Base-by-base conservation (phyloP, 2,329 filamentous ascomycete genomes). In the Calycina herbarum region DNA sequence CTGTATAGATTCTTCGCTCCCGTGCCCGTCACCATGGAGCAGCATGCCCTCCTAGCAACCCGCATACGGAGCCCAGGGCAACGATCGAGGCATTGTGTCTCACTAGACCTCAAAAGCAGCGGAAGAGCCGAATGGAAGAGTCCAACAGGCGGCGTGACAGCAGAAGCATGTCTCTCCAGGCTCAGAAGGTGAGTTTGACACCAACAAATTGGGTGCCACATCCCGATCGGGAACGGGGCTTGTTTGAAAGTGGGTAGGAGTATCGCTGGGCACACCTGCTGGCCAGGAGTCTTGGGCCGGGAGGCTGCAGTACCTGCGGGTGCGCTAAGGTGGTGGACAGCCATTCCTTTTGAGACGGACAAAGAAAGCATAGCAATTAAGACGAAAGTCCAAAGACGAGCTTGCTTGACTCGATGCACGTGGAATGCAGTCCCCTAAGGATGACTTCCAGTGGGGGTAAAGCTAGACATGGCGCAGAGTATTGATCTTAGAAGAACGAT, bases 401-500 rank as follows among this genome's bases (percentile, higher is more conserved):
- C 54, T 79, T 78, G 75, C 78, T 80, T 79, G 82, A 85, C 82
- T 85, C 82, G 82, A 82, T 81, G 83, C 81, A 83, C 80, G 81
- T 83, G 81, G 81, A 79, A 72, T 74, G 70, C 51, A 70, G 64
- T 67, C 57, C 61, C 67, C 60, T 60, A 67, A 62, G 48, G 27
- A 56, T 63, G 59, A 59, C 64, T 64, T 64, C 42, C 66, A 69
- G 66, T 67, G 48, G 48, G 24, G 20, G 20, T 24, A 54, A 54
- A 13, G 20, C n/a, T 54, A 15, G 62, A 29, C 57, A 67, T 48
- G 64, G 59, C 40, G 38, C 48, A 58, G 42, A 63, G 54, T 63
- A 40, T 64, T 66, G 63, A 59, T 42, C 33, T 57, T 33, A 63
- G 40, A 15, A 60, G 45, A 24, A 51, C 45, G 45, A 24, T 51